Conservation (phyloP, 768 basidiomycete species). For the Cystobasidium tubakii region DNA sequence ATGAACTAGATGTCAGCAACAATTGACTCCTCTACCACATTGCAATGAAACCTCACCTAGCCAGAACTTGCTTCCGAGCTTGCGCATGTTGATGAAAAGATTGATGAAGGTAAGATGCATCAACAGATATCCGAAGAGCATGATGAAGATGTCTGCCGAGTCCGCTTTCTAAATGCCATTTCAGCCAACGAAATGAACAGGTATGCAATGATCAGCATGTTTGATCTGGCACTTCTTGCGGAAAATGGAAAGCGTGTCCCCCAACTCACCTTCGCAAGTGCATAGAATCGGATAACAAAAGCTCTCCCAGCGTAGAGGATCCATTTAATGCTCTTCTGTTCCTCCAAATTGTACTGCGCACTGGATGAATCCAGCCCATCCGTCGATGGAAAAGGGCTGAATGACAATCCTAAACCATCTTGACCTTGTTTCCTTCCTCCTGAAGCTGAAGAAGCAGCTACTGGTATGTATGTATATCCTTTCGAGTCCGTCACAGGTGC, state of each 20-base stretch:
- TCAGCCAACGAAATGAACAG: too few species aligned
- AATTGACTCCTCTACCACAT: too few species aligned
- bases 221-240: too few species aligned
- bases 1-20: slow-evolving; percentile 22
- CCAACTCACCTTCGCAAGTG: slow-evolving; percentile 67
- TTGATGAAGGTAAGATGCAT: slow-evolving; percentile 95
- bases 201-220: too few species aligned
- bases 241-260: too few species aligned
- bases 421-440: neutral
- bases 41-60: slow-evolving; percentile 54
- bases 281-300: slow-evolving; percentile 74
- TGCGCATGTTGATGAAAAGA: slow-evolving; percentile 77
- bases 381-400: slow-evolving; percentile 30
- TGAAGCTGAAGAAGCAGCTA: neutral
- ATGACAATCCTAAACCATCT: slow-evolving; percentile 34
- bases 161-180: slow-evolving; percentile 79
- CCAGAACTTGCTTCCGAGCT: slow-evolving; percentile 72
- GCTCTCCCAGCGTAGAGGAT: slow-evolving; percentile 76
- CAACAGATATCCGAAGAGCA: slow-evolving; percentile 83
- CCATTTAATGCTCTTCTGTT: slow-evolving; percentile 79
- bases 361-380: slow-evolving; percentile 44
- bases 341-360: slow-evolving; percentile 58
- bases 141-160: slow-evolving; percentile 88
- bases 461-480: slow-evolving; percentile 29
- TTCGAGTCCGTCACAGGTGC: slow-evolving; percentile 7